Evolutionary conservation across 495 filamentous ascomycete species (phyloP), one percentile per base, ranked within the genome.

Genomic region (Penicillium malachiteum): DNA sequence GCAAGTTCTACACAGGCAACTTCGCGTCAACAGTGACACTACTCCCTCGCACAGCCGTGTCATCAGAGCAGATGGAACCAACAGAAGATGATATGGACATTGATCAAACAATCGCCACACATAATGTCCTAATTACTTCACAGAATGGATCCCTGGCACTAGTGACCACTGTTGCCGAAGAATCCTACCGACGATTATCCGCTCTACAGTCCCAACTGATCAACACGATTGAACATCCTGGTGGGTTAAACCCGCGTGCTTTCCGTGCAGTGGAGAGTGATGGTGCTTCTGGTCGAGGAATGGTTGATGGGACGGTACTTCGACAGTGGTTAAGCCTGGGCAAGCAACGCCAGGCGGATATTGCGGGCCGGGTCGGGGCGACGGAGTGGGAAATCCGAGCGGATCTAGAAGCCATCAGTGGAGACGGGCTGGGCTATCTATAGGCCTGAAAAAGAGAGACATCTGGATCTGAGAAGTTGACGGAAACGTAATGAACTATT

Each of bases 1-100:
- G 89, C 43, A 87, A 90, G 58, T 96, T 97, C 78, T 87, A 95
- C 54, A 87, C 87, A 6, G 91, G 90, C 42, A 87, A 94, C 66
- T 82, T 87, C 59, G 80, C 88, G 5, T 84, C 86, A 12, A 83
- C 79, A 40, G 81, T 92, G 54, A 87, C 85, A 9, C 83, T 96
- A 45, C 80, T 97, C 43, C 90, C 90, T 1, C 84, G 85, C 11
- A 81, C 82, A 9, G 64, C 78, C 12, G 69, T 81, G 13, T 70
- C 73, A n/a, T 68, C 79, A 39, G 72, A 78, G 52, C 55, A 63
- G 11, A 49, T 64, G 26, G 64, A 64, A n/a, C 55, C 69, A 17
- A 63, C 66, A 49, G 67, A 67, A 40, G 67, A 73, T 50, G 62
- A 66, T n/a, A 76, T 78, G 69, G 74, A 78, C 48, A n/a, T 71